phyloP scores from a whole-genome alignment of 225 moss, liverwort and hornwort species.

The Bryoerythrophyllum caledonicum region DNA sequence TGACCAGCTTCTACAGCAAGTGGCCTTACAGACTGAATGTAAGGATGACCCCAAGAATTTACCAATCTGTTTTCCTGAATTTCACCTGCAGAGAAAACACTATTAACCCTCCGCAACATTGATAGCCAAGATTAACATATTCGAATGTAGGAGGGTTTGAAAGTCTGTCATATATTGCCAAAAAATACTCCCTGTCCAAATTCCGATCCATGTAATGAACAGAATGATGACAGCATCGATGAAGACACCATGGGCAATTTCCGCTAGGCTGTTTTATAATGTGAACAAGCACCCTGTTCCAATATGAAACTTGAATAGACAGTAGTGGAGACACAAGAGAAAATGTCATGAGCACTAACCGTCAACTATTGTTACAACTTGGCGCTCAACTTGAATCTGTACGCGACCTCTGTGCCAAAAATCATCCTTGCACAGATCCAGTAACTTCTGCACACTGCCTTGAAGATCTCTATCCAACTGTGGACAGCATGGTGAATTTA shows the following conservation, averaged over 20 bases:
- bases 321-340: not conserved
- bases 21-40: conserved; percentile 72
- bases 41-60: conserved; percentile 42
- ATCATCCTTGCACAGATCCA: conserved; percentile 39
- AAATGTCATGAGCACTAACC: conserved; percentile 46
- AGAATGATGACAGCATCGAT: not conserved
- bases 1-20: conserved; percentile 75
- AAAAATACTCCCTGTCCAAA: not conserved
- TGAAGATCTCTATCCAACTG: conserved; percentile 74
- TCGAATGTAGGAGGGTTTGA: not conserved
- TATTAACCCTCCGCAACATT: conserved; percentile 6
- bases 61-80: conserved; percentile 43
- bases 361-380: conserved; percentile 61
- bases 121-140: not conserved
- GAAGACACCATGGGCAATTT: not conserved
- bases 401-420: conserved; percentile 85
- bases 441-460: conserved; percentile 58
- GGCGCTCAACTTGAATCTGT: conserved; percentile 75
- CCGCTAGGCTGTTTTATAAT: not conserved
- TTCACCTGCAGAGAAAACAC: conserved; percentile 50
- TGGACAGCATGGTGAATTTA: conserved; percentile 13
- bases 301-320: not conserved
- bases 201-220: not conserved
- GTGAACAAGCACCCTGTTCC: not conserved
- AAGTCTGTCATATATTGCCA: not conserved